Percentiles rank a stretch among this genome's conserved stretches.
Evolutionary conservation across 2,329 filamentous ascomycete genomes (phyloP).

Genomic region (Trichoderma koningii): DNA sequence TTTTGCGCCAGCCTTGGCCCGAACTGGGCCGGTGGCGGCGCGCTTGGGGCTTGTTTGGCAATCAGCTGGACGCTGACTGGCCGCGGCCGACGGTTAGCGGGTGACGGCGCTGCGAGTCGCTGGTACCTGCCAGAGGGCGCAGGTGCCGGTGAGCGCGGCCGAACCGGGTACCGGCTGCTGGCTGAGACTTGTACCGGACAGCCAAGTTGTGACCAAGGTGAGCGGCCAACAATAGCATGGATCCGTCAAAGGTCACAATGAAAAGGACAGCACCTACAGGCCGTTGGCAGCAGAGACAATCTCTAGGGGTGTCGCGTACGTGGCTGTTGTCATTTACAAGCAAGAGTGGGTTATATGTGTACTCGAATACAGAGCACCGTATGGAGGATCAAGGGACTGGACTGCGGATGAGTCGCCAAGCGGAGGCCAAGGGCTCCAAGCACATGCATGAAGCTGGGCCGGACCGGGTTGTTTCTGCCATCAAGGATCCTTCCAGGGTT

Average conservation of each 20-base stretch:
- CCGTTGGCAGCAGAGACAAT: neutral
- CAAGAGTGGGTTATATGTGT: no score
- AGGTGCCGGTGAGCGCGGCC: neutral
- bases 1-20: slow-evolving; percentile 18
- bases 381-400: no score
- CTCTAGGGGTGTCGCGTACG: slow-evolving; percentile 18
- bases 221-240: no score
- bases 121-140: neutral
- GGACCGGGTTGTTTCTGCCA: no score
- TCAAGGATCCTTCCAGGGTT: no score
- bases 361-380: no score
- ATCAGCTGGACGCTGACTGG: slow-evolving; percentile 28
- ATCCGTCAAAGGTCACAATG: no score
- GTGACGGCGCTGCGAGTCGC: neutral
- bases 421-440: no score
- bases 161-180: slow-evolving; percentile 6
- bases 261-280: no score
- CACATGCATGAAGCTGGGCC: no score
- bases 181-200: neutral
- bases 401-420: no score
- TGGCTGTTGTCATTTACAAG: neutral
- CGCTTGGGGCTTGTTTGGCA: slow-evolving; percentile 9
- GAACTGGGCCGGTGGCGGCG: slow-evolving; percentile 21
- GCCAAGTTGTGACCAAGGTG: neutral
- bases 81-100: slow-evolving; percentile 10